Base-by-base conservation (phyloP, 805 yeast species). In the Candida mattraensis region DNA sequence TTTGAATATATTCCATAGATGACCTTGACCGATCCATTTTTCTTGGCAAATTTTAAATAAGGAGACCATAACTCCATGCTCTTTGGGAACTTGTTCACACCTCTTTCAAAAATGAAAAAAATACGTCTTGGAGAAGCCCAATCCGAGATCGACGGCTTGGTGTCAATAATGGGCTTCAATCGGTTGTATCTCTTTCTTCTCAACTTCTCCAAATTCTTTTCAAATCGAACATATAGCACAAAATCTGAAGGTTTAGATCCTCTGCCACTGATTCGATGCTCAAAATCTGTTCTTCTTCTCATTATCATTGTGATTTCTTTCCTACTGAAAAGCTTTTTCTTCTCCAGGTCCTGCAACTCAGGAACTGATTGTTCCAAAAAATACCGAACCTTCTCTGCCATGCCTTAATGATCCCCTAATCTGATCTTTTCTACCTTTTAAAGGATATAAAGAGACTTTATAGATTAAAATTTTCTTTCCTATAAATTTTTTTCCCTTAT, bases 231-330 rank as follows among this genome's bases (percentile, higher is more conserved):
- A 58, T 93, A 93, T 48, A 75, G 74, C 37, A 86, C 56, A 54
- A 80, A 94, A 59, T 91, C 98, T 35, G 75, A 65, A 2, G 87
- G 75, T 45, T 74, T 79, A 9, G 89, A 77, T 1, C 93, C 95
- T 60, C 98, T 73, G 27, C 95, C 86, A 28, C 76, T 75, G 35
- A 93, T 76, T 39, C 95, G 66, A 59, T 93, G 96, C 63, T 93
- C 99, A 52, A 88, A 93, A 62, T 89, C 97, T 0, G 97, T 91
- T 65, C 99, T 76, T 56, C 88, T 77, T 64, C 93, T 81, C 87
- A 91, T 87, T 35, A 93, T 83, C 67, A 74, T 72, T 25, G 82
- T 79, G 47, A 88, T 78, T 62, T 93, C 99, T 48, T 75, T 76
- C 50, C 84, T 84, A 26, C 79, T 82, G 60, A 93, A 93, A 5